Evolutionary conservation across 805 yeast genomes (phyloP).

Genomic region (Candida anglica): DNA sequence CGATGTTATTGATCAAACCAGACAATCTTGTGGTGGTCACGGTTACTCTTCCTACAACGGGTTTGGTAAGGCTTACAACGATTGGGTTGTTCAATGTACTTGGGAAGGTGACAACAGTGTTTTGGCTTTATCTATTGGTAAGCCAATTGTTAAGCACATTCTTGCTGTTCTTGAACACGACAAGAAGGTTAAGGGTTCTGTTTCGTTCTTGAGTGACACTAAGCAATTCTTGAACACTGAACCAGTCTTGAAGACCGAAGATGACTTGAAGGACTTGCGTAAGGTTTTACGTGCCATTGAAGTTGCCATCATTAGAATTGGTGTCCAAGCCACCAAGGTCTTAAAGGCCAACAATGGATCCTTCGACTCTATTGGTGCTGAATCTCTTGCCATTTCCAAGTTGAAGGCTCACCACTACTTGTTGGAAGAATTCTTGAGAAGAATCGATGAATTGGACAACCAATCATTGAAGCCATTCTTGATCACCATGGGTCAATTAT

Average conservation of each 20-base stretch:
- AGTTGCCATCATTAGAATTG: constrained; percentile 34
- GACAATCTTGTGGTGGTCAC: constrained; percentile 48
- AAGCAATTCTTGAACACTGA: constrained; percentile 18
- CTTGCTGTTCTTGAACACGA: constrained; percentile 23
- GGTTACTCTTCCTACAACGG: constrained; percentile 44
- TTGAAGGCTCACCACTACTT: constrained; percentile 42
- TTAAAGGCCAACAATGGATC: constrained; percentile 21
- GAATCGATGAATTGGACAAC: constrained; percentile 18
- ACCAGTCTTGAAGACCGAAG: constrained; percentile 26
- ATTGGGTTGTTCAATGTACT: constrained; percentile 46
- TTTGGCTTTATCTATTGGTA: constrained; percentile 38
- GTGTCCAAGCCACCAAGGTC: constrained; percentile 24
- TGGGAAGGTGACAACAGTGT: constrained; percentile 50
- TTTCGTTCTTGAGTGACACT: constrained; percentile 28
- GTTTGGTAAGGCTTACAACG: constrained; percentile 41
- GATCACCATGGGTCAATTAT: constrained; percentile 28
- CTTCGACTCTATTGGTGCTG: constrained; percentile 34
- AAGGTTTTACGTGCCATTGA: constrained; percentile 36
- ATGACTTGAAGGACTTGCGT: constrained; percentile 23
- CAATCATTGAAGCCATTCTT: constrained; percentile 25
- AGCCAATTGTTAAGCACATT: constrained; percentile 32
- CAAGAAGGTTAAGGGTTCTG: constrained; percentile 30
- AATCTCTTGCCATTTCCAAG: constrained; percentile 37
- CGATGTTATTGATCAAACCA: constrained; percentile 35
- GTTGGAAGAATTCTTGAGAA: constrained; percentile 24